Evolutionary conservation across 1,284 basidiomycete species (phyloP).

Genomic region (Lentinula novae-zelandiae): DNA sequence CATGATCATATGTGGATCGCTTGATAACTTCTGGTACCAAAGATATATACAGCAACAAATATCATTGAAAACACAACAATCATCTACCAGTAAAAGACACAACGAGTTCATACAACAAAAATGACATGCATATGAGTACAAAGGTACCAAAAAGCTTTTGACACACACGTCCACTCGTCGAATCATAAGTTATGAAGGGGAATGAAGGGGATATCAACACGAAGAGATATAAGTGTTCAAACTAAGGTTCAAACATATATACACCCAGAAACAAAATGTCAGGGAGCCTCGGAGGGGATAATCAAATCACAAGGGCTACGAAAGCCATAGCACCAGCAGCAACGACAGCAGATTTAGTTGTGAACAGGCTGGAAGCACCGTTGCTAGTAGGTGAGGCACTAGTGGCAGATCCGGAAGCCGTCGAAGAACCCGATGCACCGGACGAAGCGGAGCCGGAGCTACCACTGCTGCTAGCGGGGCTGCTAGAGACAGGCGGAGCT

Average conservation of each 20-base stretch:
- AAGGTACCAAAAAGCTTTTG: not conserved
- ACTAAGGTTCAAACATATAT: not conserved
- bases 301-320: constrained; percentile 3
- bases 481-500: not conserved
- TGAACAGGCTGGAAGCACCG: not conserved
- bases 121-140: not conserved
- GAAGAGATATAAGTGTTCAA: not conserved
- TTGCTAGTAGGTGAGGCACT: not conserved
- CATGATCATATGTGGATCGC: too few relatives aligned
- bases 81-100: not conserved
- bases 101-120: not conserved
- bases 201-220: not conserved
- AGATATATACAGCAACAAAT: not conserved
- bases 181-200: not conserved
- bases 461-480: not conserved
- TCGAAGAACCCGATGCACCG: not conserved
- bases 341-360: not conserved
- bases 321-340: constrained; percentile 1
- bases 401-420: not conserved
- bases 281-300: not conserved
- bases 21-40: not conserved
- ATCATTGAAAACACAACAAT: not conserved
- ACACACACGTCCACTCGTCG: not conserved
- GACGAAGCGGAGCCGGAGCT: constrained; percentile 1
- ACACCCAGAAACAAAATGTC: not conserved